These are phyloP conservation scores for Quillaja saponaria DNA, from an alignment of 306 rosid genomes.

Conservation along the genomic window DNA sequence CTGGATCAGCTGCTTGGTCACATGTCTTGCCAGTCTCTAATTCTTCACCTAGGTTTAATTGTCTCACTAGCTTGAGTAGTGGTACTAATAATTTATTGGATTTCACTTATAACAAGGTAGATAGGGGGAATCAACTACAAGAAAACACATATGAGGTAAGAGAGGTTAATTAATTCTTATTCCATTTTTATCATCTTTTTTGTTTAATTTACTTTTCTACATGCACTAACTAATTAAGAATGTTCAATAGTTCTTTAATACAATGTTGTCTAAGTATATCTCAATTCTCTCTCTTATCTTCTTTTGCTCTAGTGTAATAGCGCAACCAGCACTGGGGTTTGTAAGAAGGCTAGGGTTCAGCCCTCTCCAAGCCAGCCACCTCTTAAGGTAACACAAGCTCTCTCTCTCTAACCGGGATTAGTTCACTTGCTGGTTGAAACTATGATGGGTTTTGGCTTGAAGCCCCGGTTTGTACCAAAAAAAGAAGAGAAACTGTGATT, in stretches of 20 bases:
- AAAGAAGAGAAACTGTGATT: no score
- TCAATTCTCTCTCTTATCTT: not conserved
- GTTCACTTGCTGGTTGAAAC: no score
- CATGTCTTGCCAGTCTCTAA: slow-evolving; percentile 51
- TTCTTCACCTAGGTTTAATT: slow-evolving; percentile 51
- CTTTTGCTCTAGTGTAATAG: slow-evolving; percentile 46
- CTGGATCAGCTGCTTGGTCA: slow-evolving; percentile 45
- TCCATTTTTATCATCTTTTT: not conserved
- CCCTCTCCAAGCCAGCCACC: slow-evolving; percentile 73
- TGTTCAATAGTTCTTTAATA: no score
- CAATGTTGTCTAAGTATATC: no score
- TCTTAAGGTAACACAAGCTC: slow-evolving; percentile 49
- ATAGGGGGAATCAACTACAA: slow-evolving; percentile 39
- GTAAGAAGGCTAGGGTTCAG: slow-evolving; percentile 78
- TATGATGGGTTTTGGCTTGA: no score
- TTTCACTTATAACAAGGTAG: slow-evolving; percentile 56
- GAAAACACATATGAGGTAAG: slow-evolving; percentile 62
- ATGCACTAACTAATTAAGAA: not conserved
- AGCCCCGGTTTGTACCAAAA: no score
- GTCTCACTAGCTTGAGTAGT: slow-evolving; percentile 43
- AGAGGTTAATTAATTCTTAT: not conserved
- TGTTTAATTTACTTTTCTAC: not conserved
- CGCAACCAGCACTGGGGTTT: slow-evolving; percentile 45
- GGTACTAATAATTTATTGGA: slow-evolving; percentile 53
- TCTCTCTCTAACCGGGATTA: not conserved